Evolutionary conservation across 169 alveolate species (phyloP), one percentile per base, ranked within the genome.

Genomic region (Theileria orientalis): DNA sequence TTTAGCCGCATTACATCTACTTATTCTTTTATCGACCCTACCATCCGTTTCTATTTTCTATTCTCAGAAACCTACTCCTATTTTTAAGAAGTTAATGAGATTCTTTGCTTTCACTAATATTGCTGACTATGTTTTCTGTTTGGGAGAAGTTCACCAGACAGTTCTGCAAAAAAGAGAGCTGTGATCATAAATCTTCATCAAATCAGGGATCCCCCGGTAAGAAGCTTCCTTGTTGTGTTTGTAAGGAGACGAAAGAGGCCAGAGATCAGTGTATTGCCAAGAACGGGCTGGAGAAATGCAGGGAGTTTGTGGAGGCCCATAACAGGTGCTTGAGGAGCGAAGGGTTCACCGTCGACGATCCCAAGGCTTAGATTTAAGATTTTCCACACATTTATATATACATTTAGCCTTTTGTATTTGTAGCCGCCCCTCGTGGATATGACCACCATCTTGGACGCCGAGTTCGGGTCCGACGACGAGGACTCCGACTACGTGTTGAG

Each of bases 161-260:
- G 16, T 47, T 47, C 21, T 47, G 57, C 57, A 47, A 47, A 47
- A 47, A 47, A 11, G 57, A 11, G 3, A 2, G 6, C 21, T 47
- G 57, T 27, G 57, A 47, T 11, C 3, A 3, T 21, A 47, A 47
- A 47, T n/a, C 3, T 47, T 2, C 16, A 5, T 11, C 3, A 2
- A 47, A 47, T 47, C 57, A 47, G 11, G 14, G 6, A n/a, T 47
- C 57, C 11, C 16, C 16, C 14, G 3, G 33, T 11, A 82, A 82
- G 33, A 87, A 87, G 59, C 60, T 60, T 42, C 75, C 77, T 16
- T 87, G 93, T 56, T 87, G 93, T 40, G 93, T 87, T 29, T 87
- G 93, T 33, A 74, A 83, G 70, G 93, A 87, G 60, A 87, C 93
- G 21, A 87, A 83, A 84, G 74, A 70, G 30, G 87, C 90, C 16